Evolutionary conservation across 352 stramenopile genomes (phyloP), one percentile per base, ranked within the genome.

Genomic region (Phytopythium ostracodes): DNA sequence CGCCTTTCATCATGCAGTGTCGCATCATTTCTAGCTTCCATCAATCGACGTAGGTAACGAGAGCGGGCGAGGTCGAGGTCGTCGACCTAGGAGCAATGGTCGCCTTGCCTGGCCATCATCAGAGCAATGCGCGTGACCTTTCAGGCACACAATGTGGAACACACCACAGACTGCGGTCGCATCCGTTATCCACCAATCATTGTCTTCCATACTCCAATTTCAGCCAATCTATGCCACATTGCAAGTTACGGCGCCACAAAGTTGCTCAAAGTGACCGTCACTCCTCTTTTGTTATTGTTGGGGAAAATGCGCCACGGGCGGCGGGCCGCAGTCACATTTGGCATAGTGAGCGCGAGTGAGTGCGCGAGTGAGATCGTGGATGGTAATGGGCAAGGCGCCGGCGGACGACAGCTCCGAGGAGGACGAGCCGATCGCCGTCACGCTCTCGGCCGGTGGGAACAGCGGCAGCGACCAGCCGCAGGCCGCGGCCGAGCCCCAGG

Each of bases 331-430:
- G 18, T 22, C n/a, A 49, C 20, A 49, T 52, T 20, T 20, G 9
- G 20, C 22, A 29, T 12, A 54, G 12, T 52, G 2, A 18, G 12
- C 2, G n/a, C 12, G 5, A 38, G 15, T 14, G 42, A 29, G 2
- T 11, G 12, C 2, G n/a, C 12, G 5, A 38, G 15, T 14, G 42
- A 29, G 38, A 11, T 44, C 38, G 44, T 22, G 18, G 42, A 17
- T 49, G 44, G 22, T 22, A 18, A 57, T 55, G 57, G 47, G 46
- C 4, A 63, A 63, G 70, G 67, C 64, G 64, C 67, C 71, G 72
- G 75, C 59, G 46, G 79, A 81, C 47, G 86, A 94, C 68, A 94
- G 86, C 69, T 93, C 86, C 22, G 86, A 94, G 58, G 86, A 94
- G 67, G 84, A 93, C 72, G 86, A 94, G 79, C 86, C 80, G 56